phyloP scores from a whole-genome alignment of 1,284 basidiomycete species.

The Bondarzewia mesenterica region DNA sequence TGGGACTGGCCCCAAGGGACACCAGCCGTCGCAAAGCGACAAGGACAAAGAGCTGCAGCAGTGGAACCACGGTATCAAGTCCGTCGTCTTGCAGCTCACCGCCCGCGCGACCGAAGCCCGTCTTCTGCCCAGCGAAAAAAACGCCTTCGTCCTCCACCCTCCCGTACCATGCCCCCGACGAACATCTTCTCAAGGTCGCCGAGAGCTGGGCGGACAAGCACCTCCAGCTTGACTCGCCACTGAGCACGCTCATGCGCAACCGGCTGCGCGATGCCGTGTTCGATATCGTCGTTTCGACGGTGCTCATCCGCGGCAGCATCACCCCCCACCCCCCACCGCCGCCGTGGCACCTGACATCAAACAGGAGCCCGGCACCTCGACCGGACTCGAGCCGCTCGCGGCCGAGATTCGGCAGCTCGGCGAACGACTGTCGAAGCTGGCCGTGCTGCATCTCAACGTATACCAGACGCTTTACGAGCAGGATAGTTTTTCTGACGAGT shows the following conservation, averaged over 20 bases:
- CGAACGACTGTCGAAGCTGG: slow-evolving; percentile 62
- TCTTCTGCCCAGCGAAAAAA: slow-evolving; percentile 2
- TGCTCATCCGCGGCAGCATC: slow-evolving; percentile 32
- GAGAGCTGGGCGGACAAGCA: slow-evolving; percentile 58
- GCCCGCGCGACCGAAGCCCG: slow-evolving; percentile 23
- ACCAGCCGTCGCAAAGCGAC: slow-evolving; percentile 9
- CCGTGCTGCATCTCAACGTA: slow-evolving; percentile 63
- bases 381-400: slow-evolving; percentile 62
- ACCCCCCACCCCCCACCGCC: too few relatives aligned
- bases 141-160: slow-evolving; percentile 11
- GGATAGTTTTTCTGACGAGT: slow-evolving; percentile 38
- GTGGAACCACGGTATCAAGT: slow-evolving; percentile 31
- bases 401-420: slow-evolving; percentile 62
- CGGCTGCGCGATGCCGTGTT: slow-evolving; percentile 61
- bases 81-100: slow-evolving; percentile 28
- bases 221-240: slow-evolving; percentile 44
- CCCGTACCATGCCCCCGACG: slow-evolving; percentile 32
- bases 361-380: slow-evolving; percentile 23
- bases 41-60: slow-evolving; percentile 24
- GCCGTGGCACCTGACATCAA: slow-evolving; percentile 11
- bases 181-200: slow-evolving; percentile 45
- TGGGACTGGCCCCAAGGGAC: slow-evolving; percentile 2
- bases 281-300: slow-evolving; percentile 44
- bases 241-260: slow-evolving; percentile 51
- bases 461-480: slow-evolving; percentile 69